Evolutionary conservation across 2,329 filamentous ascomycete species (phyloP).

Genomic region (Pseudohalonectria lignicola): DNA sequence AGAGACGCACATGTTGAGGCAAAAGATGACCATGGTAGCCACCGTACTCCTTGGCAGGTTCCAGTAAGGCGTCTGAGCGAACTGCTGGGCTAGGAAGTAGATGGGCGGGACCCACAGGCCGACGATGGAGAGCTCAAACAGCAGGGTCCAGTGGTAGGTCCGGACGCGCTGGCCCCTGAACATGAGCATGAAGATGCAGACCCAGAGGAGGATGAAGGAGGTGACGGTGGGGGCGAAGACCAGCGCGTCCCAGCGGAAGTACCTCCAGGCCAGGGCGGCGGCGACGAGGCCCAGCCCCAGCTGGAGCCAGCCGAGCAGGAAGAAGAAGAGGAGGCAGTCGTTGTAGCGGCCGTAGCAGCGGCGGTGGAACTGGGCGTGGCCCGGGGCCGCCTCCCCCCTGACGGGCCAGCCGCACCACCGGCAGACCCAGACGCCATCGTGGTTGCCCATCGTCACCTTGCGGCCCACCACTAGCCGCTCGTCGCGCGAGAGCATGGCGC

Average conservation of each 20-base stretch:
- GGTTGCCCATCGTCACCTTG: conserved; percentile 24
- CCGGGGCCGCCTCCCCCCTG: conserved; percentile 15
- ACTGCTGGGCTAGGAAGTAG: conserved; percentile 11
- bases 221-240: conserved; percentile 22
- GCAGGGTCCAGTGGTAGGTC: conserved; percentile 26
- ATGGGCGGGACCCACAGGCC: conserved; percentile 19
- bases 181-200: conserved; percentile 21
- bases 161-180: conserved; percentile 20
- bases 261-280: conserved; percentile 25
- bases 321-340: conserved; percentile 22
- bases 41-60: conserved; percentile 11
- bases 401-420: conserved; percentile 33
- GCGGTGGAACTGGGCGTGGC: conserved; percentile 27
- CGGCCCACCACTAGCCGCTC: conserved; percentile 23
- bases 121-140: conserved; percentile 24
- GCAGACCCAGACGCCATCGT: conserved; percentile 24
- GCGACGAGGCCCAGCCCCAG: conserved; percentile 20
- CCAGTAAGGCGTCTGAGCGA: conserved; percentile 2
- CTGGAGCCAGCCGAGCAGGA: conserved; percentile 26
- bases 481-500: conserved; percentile 21
- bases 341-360: conserved; percentile 27
- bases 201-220: conserved; percentile 24
- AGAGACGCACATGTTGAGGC: conserved; percentile 25
- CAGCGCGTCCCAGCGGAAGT: conserved; percentile 17
- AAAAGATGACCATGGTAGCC: conserved; percentile 22